Percentiles rank a stretch among this genome's conserved stretches.
These are phyloP conservation scores for Ceratobasidium sp. DNA, from an alignment of 1,284 basidiomycete species.

Conservation along the genomic window DNA sequence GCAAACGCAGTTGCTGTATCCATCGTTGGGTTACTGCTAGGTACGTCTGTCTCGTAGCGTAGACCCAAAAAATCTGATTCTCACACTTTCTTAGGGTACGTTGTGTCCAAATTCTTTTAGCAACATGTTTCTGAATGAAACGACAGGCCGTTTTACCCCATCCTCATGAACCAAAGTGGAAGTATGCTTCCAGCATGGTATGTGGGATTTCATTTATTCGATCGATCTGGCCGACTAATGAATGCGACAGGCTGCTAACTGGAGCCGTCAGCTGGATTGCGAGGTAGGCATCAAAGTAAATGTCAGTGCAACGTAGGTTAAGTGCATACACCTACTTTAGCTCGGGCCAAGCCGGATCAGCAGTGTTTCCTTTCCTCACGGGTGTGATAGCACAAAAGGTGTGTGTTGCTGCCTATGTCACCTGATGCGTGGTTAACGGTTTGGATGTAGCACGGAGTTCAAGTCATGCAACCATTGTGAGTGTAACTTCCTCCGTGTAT, in stretches of 20 bases:
- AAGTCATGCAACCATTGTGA: conserved; percentile 44
- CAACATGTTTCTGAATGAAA: not conserved
- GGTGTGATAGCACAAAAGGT: conserved; percentile 32
- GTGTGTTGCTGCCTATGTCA: not conserved
- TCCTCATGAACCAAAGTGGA: conserved; percentile 42
- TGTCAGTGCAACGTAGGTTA: not conserved
- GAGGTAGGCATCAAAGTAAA: not conserved
- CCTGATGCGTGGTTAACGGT: not conserved
- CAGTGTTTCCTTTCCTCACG: conserved; percentile 45
- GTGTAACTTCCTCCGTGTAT: not conserved
- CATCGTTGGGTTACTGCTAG: conserved; percentile 43
- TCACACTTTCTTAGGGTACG: not conserved
- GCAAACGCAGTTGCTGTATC: conserved; percentile 45
- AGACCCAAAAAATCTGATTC: not conserved
- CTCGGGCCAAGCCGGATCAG: conserved; percentile 35
- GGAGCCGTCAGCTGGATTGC: conserved; percentile 26
- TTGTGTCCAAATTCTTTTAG: no score
- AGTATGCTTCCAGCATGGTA: conserved; percentile 34
- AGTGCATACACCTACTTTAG: not conserved
- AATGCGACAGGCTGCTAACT: conserved; percentile 3
- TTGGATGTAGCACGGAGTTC: conserved; percentile 38
- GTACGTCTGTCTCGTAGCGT: not conserved
- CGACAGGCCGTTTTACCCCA: conserved; percentile 45
- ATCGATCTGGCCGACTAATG: conserved; percentile 5
- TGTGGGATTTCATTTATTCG: not conserved